Evolutionary conservation across 805 yeast species (phyloP).

Genomic region (Candida schatavii): DNA sequence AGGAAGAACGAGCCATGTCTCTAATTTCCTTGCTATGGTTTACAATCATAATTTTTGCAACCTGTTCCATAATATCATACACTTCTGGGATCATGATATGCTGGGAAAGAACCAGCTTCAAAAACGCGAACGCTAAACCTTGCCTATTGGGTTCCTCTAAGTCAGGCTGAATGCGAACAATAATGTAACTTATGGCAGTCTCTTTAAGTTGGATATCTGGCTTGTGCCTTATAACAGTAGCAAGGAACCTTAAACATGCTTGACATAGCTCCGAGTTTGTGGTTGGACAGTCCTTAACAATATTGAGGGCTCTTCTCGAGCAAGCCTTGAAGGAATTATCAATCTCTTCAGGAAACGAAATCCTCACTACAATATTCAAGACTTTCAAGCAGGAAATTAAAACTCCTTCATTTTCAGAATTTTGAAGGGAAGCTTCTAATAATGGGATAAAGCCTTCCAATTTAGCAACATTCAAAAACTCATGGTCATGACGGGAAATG

Average conservation of each 20-base stretch:
- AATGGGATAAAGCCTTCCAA: slow-evolving; percentile 74
- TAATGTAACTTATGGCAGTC: slow-evolving; percentile 67
- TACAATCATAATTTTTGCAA: slow-evolving; percentile 83
- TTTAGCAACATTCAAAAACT: slow-evolving; percentile 55
- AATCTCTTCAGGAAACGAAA: slow-evolving; percentile 59
- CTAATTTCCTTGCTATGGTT: slow-evolving; percentile 81
- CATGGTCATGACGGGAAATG: slow-evolving; percentile 55
- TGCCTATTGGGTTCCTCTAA: slow-evolving; percentile 86
- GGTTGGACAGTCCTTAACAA: slow-evolving; percentile 72
- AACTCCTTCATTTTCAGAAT: slow-evolving; percentile 74
- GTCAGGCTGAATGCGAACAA: slow-evolving; percentile 77
- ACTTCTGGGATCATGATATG: slow-evolving; percentile 81
- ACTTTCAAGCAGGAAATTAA: slow-evolving; percentile 64
- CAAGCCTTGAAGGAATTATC: slow-evolving; percentile 53
- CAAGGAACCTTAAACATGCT: slow-evolving; percentile 67
- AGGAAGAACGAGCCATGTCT: slow-evolving; percentile 79
- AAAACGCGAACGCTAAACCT: slow-evolving; percentile 80
- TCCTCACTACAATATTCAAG: slow-evolving; percentile 54
- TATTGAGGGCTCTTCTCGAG: slow-evolving; percentile 56
- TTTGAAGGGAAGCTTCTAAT: slow-evolving; percentile 52
- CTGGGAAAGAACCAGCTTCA: slow-evolving; percentile 72
- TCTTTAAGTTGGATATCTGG: slow-evolving; percentile 64
- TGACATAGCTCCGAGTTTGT: slow-evolving; percentile 82
- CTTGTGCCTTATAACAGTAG: slow-evolving; percentile 69
- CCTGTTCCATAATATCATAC: slow-evolving; percentile 81